These are phyloP conservation scores for Dictyostelium purpureum DNA, from an alignment of 78 protist genomes.

Conservation along the genomic window DNA sequence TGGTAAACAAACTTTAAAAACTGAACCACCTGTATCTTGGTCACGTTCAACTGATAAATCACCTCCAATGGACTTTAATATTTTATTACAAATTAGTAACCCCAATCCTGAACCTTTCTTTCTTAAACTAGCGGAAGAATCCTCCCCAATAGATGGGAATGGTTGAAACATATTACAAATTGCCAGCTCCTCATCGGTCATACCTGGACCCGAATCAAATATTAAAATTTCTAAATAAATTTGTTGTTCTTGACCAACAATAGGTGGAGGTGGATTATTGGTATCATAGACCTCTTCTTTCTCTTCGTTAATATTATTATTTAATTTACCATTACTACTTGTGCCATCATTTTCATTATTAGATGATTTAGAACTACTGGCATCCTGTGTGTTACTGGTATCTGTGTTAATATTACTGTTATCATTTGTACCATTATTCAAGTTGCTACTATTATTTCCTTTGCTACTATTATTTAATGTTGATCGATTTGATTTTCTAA, in stretches of 20 bases:
- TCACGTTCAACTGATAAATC: conserved; percentile 1
- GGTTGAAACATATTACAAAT: conserved; percentile 47
- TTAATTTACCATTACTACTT: background rate
- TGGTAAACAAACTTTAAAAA: background rate
- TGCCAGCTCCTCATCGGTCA: conserved; percentile 30
- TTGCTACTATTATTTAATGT: background rate
- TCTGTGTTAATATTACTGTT: background rate
- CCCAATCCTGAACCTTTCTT: conserved; percentile 52
- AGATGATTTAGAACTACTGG: background rate
- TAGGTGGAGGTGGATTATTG: conserved; percentile 1
- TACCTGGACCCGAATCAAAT: conserved; percentile 53
- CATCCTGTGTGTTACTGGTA: too few species aligned
- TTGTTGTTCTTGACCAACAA: background rate
- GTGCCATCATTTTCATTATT: background rate
- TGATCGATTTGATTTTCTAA: background rate
- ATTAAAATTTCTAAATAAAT: conserved; percentile 42
- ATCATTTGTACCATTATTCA: background rate
- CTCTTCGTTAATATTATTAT: background rate
- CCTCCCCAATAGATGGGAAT: conserved; percentile 15
- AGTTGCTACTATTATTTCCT: background rate
- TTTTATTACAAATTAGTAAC: conserved; percentile 25
- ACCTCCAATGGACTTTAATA: conserved; percentile 38
- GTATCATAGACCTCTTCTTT: background rate
- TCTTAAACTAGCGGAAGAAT: background rate
- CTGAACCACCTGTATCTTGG: conserved; percentile 3